phyloP scores from a whole-genome alignment of 805 yeast genomes.

The Cyberlindnera galapagoensis region DNA sequence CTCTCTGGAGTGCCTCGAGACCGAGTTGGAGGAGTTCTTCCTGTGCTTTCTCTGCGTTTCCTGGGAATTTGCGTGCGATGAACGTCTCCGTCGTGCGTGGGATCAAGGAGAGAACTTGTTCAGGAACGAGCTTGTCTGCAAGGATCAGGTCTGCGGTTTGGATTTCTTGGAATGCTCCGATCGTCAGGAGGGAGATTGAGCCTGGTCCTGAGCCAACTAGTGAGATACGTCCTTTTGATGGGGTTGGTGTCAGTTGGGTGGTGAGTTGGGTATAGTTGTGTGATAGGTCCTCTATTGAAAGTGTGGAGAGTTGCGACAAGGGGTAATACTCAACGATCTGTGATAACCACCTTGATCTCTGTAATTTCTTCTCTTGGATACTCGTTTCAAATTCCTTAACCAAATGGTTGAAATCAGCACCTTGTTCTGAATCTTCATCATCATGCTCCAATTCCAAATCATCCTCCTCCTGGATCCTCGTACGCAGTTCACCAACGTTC shows the following conservation, averaged over 20 bases:
- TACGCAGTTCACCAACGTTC: slow-evolving; percentile 63
- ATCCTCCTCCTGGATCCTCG: slow-evolving; percentile 48
- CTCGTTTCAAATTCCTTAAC: slow-evolving; percentile 54
- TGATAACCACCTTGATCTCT: slow-evolving; percentile 76
- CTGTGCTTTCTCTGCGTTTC: slow-evolving; percentile 93
- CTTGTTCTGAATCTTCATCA: slow-evolving; percentile 67
- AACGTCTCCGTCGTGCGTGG: slow-evolving; percentile 70
- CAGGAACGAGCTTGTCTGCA: slow-evolving; percentile 92
- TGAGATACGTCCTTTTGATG: slow-evolving; percentile 52
- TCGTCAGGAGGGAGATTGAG: slow-evolving; percentile 68
- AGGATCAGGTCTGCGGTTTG: slow-evolving; percentile 75
- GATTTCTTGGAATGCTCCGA: slow-evolving; percentile 80
- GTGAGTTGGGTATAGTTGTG: background rate
- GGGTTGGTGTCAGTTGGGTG: background rate
- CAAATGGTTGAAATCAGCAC: slow-evolving; percentile 51
- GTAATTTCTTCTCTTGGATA: slow-evolving; percentile 42
- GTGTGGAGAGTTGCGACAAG: slow-evolving; percentile 48
- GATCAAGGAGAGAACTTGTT: slow-evolving; percentile 74
- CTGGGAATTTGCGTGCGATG: slow-evolving; percentile 93
- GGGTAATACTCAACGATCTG: slow-evolving; percentile 93
- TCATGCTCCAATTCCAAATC: slow-evolving; percentile 39
- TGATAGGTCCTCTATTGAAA: slow-evolving; percentile 54
- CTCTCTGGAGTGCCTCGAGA: slow-evolving; percentile 52
- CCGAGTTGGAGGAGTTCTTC: slow-evolving; percentile 75
- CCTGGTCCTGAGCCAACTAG: slow-evolving; percentile 97